These are phyloP conservation scores for Ensete ventricosum DNA, from an alignment of 176 grass and related monocot species.

Conservation along the genomic window DNA sequence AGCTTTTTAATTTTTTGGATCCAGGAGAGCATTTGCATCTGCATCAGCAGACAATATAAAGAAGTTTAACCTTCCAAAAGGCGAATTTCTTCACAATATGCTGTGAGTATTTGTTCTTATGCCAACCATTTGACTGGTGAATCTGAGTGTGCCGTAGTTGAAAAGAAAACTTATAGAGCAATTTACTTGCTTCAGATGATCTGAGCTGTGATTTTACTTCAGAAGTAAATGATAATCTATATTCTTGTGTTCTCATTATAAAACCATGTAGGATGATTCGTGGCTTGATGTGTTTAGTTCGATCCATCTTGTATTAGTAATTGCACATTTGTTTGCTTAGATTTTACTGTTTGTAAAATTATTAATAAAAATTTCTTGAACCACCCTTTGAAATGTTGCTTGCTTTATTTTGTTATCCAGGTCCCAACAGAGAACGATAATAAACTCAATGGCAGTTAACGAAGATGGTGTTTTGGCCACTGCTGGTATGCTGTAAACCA, in stretches of 20 bases:
- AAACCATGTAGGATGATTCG: no score
- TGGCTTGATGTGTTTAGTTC: no score
- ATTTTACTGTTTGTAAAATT: not conserved
- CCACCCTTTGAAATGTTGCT: not conserved
- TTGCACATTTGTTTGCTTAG: no score
- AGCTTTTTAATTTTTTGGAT: constrained; percentile 13
- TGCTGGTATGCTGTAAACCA: constrained; percentile 42
- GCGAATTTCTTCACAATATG: constrained; percentile 98
- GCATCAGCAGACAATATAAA: constrained; percentile 98
- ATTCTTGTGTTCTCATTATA: no score
- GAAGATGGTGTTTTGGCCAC: constrained; percentile 93
- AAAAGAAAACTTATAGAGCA: not conserved
- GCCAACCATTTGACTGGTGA: not conserved
- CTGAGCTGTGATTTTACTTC: not conserved
- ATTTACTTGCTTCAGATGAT: not conserved
- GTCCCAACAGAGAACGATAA: constrained; percentile 97
- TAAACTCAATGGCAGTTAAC: constrained; percentile 97
- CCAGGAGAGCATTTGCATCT: constrained; percentile 80
- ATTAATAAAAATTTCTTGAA: not conserved
- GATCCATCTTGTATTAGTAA: no score
- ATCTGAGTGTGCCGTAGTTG: not conserved
- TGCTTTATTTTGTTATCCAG: constrained; percentile 26
- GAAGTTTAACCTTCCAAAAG: constrained; percentile 84
- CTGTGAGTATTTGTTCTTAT: constrained; percentile 45
- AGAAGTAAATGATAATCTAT: no score